Evolutionary conservation across 2,329 filamentous ascomycete genomes (phyloP).

Genomic region (Pseudogymnoascus sp.): DNA sequence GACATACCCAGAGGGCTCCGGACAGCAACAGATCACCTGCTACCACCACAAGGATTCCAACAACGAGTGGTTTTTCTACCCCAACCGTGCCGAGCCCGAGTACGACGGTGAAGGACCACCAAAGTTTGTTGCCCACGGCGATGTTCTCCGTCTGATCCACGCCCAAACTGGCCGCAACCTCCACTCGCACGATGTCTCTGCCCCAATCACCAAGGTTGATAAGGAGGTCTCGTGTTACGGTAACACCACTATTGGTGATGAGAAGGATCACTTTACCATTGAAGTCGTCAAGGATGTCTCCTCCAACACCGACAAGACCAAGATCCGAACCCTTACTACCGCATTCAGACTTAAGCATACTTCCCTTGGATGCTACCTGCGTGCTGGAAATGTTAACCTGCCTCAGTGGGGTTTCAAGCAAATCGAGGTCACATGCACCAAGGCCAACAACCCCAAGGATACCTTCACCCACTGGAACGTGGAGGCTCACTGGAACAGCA

Average conservation of each 20-base stretch:
- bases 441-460: conserved; percentile 86
- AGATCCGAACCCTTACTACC: conserved; percentile 84
- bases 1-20: conserved; percentile 88
- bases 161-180: conserved; percentile 94
- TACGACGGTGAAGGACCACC: conserved; percentile 67
- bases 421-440: conserved; percentile 93
- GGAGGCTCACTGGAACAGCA: conserved; percentile 90
- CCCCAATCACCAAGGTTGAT: conserved; percentile 82
- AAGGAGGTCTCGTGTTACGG: conserved; percentile 94
- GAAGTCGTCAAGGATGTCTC: conserved; percentile 88
- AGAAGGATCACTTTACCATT: conserved; percentile 95
- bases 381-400: conserved; percentile 90
- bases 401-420: conserved; percentile 99
- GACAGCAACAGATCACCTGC: conserved; percentile 95
- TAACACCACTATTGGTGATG: conserved; percentile 89
- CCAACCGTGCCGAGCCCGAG: conserved; percentile 70
- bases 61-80: conserved; percentile 99
- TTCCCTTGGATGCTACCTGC: conserved; percentile 82
- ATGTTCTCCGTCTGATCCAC: conserved; percentile 81
- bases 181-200: conserved; percentile 85
- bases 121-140: conserved; percentile 68
- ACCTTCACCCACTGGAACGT: conserved; percentile 99
- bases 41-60: conserved; percentile 99
- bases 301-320: conserved; percentile 62
- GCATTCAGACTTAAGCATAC: conserved; percentile 83